Base-by-base conservation (phyloP, 345 rosid species). In the Bruguiera parviflora region DNA sequence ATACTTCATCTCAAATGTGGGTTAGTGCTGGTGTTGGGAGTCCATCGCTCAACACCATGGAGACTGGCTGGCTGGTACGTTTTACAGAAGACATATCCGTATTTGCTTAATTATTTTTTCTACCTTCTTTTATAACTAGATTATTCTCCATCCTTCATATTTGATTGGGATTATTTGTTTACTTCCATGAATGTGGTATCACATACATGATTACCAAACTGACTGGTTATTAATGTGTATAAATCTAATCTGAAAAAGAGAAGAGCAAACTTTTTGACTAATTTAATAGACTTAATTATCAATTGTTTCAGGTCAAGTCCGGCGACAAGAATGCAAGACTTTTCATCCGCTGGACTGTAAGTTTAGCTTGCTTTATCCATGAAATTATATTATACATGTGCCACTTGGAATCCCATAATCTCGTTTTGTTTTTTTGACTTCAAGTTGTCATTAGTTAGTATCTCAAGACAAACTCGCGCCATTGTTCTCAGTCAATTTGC, bases 281-380 rank as follows among this genome's bases (percentile, higher is more conserved):
- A 13, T 13, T 3, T 3, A 11, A 15, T 13, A 11, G 18, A 3
- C 18, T 43, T 43, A 43, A 39, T 39, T 39, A 11, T 13, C 16
- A 43, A 43, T 56, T 27, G 29, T 10, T 56, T 21, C 59, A 56
- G 59, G 59, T 56, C 16, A 24, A 0, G 25, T 4, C 6, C 16
- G 31, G 59, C 4, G 18, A 27, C 59, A 56, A 5, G 3, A 24
- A 56, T 8, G 16, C 59, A 56, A 56, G 19, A 56, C 0, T 56
- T 16, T 56, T 56, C 59, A 56, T 56, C 59, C 28, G 5, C 28
- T 56, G 59, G 59, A 56, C 59, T 4, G 59, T 56, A 55, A 55
- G 58, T 24, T 22, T 11, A 0, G 4, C 49, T 13, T 13, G 2
- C 4, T 22, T 22, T 21, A 55, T 55, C 58, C 58, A 22, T 55